Conservation (phyloP, 1,139 yeast species). For the Yamadazyma atlantica region DNA sequence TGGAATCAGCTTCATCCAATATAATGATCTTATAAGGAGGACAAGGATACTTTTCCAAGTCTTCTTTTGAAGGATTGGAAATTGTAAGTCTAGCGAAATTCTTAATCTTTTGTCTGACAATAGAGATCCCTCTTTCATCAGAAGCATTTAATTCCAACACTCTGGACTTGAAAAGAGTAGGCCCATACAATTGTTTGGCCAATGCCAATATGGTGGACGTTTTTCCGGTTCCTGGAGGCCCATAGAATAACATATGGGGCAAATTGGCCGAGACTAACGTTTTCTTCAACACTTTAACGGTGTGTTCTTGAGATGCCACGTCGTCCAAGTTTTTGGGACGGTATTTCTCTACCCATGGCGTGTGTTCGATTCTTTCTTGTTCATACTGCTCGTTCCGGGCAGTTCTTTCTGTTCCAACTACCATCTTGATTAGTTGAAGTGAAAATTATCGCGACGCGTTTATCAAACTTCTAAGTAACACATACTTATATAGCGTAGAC, state of each 20-base stretch:
- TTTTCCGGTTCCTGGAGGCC: conserved; percentile 98
- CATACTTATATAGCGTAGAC: no score
- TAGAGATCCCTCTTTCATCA: conserved; percentile 93
- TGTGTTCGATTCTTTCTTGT: conserved; percentile 47
- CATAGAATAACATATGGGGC: conserved; percentile 95
- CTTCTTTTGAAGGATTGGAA: conserved; percentile 73
- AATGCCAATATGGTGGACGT: conserved; percentile 90
- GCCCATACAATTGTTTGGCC: conserved; percentile 80
- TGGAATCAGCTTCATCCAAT: conserved; percentile 94
- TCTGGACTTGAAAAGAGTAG: conserved; percentile 64
- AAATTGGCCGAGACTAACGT: conserved; percentile 78
- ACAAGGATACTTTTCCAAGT: conserved; percentile 76
- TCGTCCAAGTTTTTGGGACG: conserved; percentile 84
- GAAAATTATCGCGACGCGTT: neutral
- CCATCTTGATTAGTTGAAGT: neutral
- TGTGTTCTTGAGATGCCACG: conserved; percentile 89
- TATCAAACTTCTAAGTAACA: no score
- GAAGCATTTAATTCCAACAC: conserved; percentile 92
- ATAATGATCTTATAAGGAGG: conserved; percentile 90
- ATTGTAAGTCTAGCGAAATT: conserved; percentile 87
- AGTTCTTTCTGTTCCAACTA: conserved; percentile 6
- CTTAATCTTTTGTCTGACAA: conserved; percentile 89
- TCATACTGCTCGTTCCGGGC: conserved; percentile 32
- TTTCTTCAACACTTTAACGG: conserved; percentile 79
- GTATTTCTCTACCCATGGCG: conserved; percentile 81